Percentiles rank a stretch among this genome's conserved stretches.
phyloP scores from a whole-genome alignment of 2,329 filamentous ascomycete genomes.

The Pseudogymnoascus verrucosus region DNA sequence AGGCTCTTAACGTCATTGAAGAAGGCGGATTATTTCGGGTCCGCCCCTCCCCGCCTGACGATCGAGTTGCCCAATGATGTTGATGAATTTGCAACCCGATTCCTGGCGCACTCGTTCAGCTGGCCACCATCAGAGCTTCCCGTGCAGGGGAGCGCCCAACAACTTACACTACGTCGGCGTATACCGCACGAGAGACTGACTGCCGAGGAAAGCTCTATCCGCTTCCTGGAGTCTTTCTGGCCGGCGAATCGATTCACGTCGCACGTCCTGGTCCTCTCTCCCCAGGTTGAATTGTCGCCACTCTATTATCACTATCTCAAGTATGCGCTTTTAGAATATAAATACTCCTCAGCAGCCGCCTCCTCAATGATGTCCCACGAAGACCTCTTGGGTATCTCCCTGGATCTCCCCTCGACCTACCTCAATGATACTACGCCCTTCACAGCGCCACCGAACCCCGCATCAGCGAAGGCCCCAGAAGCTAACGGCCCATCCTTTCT shows the following conservation, averaged over 20 bases:
- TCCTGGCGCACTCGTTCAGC: constrained; percentile 49
- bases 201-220: constrained; percentile 63
- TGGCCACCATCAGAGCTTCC: constrained; percentile 51
- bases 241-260: constrained; percentile 54
- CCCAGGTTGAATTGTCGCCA: constrained; percentile 70
- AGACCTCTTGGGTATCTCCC: constrained; percentile 67
- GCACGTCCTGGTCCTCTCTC: constrained; percentile 78
- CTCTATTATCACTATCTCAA: constrained; percentile 82
- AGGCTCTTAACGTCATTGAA: constrained; percentile 70
- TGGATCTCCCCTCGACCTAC: constrained; percentile 61
- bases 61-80: constrained; percentile 71
- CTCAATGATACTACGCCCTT: constrained; percentile 55
- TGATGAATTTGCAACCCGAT: constrained; percentile 56
- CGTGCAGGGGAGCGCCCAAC: constrained; percentile 35
- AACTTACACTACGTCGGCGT: constrained; percentile 66
- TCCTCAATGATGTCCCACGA: constrained; percentile 38
- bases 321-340: constrained; percentile 69
- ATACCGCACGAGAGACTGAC: constrained; percentile 53
- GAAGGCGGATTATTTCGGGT: constrained; percentile 65
- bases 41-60: constrained; percentile 64
- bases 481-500: constrained; percentile 48
- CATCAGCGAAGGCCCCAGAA: constrained; percentile 20
- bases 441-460: constrained; percentile 32
- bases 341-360: constrained; percentile 49
- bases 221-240: constrained; percentile 83